Base-by-base conservation (phyloP, 306 rosid genomes). In the Senna siamea region DNA sequence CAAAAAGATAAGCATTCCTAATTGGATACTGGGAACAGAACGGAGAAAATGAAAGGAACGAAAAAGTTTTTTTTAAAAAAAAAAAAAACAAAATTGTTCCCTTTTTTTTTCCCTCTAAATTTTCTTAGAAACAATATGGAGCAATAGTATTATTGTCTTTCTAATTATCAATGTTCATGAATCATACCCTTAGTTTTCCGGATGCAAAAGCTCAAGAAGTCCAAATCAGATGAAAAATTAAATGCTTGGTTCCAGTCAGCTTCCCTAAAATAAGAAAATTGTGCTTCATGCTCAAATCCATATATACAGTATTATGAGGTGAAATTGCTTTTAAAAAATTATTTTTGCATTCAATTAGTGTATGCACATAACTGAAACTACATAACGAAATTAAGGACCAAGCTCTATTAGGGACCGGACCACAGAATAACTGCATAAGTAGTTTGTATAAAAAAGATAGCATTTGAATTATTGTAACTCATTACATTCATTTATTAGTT, bases 211-310 rank as follows among this genome's bases (percentile, higher is more conserved):
- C 89, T 50, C 82, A 95, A 76, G 89, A 95, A 95, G 32, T 74
- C 81, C 86, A 92, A 79, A 84, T 92, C 87, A 64, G 88, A 73
- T 9, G 97, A 89, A 78, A 76, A 95, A 73, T 95, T 87, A 79
- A 95, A 95, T 26, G 99, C 96, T 59, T 82, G 86, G 69, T 85
- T 82, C 99, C 99, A 95, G 70, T 95, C 99, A 79, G 80, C 87
- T 68, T 92, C 89, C 83, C 99, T 95, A 79, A 70, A 82, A 81
- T 46, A 75, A 74, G 22, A 77, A 80, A 76, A 72, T 37, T 35
- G 41, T 9, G 32, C 70, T 54, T 62, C 72, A 74, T 73, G 74
- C n/a, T 63, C 43, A 68, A 67, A 37, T 35, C 47, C 66, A 60
- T 60, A 60, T 5, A 67, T 35, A 59, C 34, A 51, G 26, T 64